phyloP scores from a whole-genome alignment of 2,329 filamentous ascomycete species.

The Diplodia intermedia region DNA sequence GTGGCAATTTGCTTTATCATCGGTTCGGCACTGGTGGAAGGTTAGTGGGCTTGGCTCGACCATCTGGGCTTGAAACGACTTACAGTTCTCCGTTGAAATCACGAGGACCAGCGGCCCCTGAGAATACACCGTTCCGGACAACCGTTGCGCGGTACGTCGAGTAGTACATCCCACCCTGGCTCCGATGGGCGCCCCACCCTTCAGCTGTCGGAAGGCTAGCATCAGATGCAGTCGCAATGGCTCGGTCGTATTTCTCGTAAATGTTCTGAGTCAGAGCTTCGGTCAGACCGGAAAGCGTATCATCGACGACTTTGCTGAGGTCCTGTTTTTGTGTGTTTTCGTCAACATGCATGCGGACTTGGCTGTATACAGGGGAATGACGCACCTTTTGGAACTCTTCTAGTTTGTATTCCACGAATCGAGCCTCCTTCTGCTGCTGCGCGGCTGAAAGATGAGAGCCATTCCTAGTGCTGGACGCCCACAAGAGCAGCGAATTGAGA shows the following conservation, averaged over 20 bases:
- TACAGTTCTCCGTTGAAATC: constrained; percentile 53
- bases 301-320: constrained; percentile 51
- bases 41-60: neutral
- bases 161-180: constrained; percentile 57
- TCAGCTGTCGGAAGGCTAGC: constrained; percentile 45
- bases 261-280: constrained; percentile 54
- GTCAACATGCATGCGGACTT: neutral
- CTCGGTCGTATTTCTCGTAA: constrained; percentile 53
- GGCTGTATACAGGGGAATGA: neutral
- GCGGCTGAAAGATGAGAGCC: constrained; percentile 51
- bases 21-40: constrained; percentile 42
- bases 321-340: constrained; percentile 33
- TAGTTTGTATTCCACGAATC: constrained; percentile 50
- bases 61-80: neutral
- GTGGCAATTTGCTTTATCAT: constrained; percentile 51
- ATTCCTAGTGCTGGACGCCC: constrained; percentile 55
- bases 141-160: constrained; percentile 65
- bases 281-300: constrained; percentile 50
- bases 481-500: constrained; percentile 61
- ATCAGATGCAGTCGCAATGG: constrained; percentile 50
- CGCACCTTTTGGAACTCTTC: constrained; percentile 50
- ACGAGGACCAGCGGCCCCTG: constrained; percentile 47
- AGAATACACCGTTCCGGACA: constrained; percentile 57
- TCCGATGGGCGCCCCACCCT: constrained; percentile 48
- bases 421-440: constrained; percentile 49